Base-by-base conservation (phyloP, 441 rosid species). In the Brassica balearica region DNA sequence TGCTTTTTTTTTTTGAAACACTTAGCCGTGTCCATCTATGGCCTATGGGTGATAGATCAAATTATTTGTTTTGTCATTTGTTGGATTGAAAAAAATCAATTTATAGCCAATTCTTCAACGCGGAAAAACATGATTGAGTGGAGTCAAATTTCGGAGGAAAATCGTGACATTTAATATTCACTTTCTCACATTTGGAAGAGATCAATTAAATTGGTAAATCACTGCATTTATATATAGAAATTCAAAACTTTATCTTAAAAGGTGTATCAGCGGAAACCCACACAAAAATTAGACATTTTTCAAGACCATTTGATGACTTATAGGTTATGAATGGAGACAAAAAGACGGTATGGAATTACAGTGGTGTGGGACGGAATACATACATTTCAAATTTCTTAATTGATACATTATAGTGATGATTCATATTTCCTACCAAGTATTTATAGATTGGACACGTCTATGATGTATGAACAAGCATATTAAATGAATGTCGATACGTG, bases 401-500 rank as follows among this genome's bases (percentile, higher is more conserved):
- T 25, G 73, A 68, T 41, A 8, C 46, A 63, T 38, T 25, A 53
- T 63, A 2, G 20, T 38, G 69, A 51, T 63, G 41, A 74, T 69
- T 55, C 41, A 74, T 79, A 58, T 53, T 25, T 55, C 41, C 53
- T 65, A 68, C 72, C 76, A 58, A 72, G 43, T 63, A 71, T 22
- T 34, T 27, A 11, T 62, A 22, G 79, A 74, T 69, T 69, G 68
- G 79, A 74, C 82, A 74, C 79, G 79, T 74, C 79, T 74, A 74
- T 79, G 82, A 65, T 71, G 80, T 65, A 58, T 65, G 65, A 75
- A 58, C 76, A 65, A 46, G 59, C 65, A 20, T 75, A 80, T 71
- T 79, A 79, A 79, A 79, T 79, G 82, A 69, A 79, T 79, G 79
- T 80, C 73, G 76, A 75, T 70, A 70, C 56, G 67, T 70, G 76